Evolutionary conservation across 768 basidiomycete genomes (phyloP), one percentile per base, ranked within the genome.

Genomic region (Terana coerulea): DNA sequence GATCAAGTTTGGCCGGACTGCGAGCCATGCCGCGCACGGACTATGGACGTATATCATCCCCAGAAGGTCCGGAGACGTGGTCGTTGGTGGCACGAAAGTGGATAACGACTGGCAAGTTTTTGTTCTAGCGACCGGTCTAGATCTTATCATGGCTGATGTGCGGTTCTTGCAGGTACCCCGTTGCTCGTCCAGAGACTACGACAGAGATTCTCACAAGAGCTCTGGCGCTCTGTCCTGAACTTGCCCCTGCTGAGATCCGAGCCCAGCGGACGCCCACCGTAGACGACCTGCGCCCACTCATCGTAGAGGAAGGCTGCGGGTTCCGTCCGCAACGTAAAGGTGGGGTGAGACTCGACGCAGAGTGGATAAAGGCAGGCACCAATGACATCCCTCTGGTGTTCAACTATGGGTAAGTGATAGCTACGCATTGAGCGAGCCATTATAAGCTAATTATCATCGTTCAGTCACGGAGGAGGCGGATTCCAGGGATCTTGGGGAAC

Each of bases 401-500:
- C 58, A 84, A 88, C 61, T 84, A 87, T 56, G 84, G 85, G 79
- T 83, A 61, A 61, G 76, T 66, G 5, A 17, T 19, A 29, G 3
- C 0, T 30, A 28, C 3, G 36, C 19, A 3, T 15, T 57, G 1
- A n/a, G 45, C 31, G 48, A 3, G 17, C 24, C 17, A 40, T 34
- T 24, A 34, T 41, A 3, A 2, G 5, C 19, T 6, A 34, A 29
- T 25, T 26, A 21, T 24, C 9, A 3, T 41, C 21, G 30, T n/a
- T n/a, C 41, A 83, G 83, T 37, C 85, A 88, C 61, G 75, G 75
- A 6, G 84, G 86, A 8, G 78, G 73, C 54, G 84, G 83, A 1
- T 87, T 76, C 55, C 78, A 81, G 52, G 74, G 79, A 2, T 83
- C 82, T 0, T 86, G 83, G 84, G 84, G 81, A 1, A 80, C 76